Base-by-base conservation (phyloP, 2,329 filamentous ascomycete species). In the Diaporthe helianthi region DNA sequence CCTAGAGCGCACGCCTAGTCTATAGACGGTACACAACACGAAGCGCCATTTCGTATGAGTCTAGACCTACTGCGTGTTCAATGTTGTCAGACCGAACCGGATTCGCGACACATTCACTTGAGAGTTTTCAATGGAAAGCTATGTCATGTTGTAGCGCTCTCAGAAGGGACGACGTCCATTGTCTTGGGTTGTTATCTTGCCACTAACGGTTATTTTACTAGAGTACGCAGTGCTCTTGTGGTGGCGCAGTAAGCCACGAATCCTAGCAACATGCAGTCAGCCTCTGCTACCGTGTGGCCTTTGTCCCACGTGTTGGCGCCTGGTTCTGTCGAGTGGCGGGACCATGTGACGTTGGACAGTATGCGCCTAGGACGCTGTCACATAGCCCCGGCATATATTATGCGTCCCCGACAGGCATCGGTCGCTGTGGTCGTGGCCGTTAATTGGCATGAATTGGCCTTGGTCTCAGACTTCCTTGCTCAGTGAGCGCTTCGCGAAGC, bases 311-410 rank as follows among this genome's bases (percentile, higher is more conserved):
- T 51, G 19, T n/a, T 31, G 31, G 33, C 9, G 49, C 29, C 47
- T 66, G 51, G 26, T 41, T 49, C 26, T 44, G 46, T 58, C 41
- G 52, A 58, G 65, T 67, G 52, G 46, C 54, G 31, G 17, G 36
- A 8, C 33, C 41, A 49, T 67, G 41, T 66, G 51, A 41, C 36
- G 29, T 31, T 41, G 52, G 13, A n/a, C 29, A 55, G 31, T 31
- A 58, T 49, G 52, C 46, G 52, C 33, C 65, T 38, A 67, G 58
- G 7, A 24, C 44, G 41, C 29, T 49, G n/a, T 17, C 44, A 63
- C 29, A 41, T 31, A 31, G 10, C 8, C 44, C 10, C 44, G 9
- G 44, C 58, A 63, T 63, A 36, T 49, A 7, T 36, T 24, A 29
- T 63, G 58, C 29, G n/a, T 7, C 44, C 41, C n/a, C 12, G n/a